Evolutionary conservation across 768 basidiomycete species (phyloP).

Genomic region (Suillus americanus): DNA sequence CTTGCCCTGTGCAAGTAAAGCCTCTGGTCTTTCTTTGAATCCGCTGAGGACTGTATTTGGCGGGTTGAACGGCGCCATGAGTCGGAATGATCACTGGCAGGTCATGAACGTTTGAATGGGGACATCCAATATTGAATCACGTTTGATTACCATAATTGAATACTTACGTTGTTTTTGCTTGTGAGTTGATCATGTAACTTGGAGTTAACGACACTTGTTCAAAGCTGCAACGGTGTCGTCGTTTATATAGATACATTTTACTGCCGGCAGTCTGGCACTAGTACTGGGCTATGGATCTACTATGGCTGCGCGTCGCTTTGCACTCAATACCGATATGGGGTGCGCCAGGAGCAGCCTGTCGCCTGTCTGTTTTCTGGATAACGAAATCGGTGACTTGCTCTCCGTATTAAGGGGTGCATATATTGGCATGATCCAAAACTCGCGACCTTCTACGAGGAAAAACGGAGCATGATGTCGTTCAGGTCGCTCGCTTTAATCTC

Average conservation of each 20-base stretch:
- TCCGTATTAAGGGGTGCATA: background rate
- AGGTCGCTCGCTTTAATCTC: background rate
- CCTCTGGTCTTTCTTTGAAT: conserved; percentile 37
- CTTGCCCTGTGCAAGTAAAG: conserved; percentile 32
- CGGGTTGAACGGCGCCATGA: conserved; percentile 34
- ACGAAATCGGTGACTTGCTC: background rate
- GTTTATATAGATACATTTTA: background rate
- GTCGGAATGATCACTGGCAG: background rate
- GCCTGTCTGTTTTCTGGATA: background rate
- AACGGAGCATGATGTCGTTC: background rate
- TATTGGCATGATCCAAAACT: background rate
- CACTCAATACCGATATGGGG: background rate
- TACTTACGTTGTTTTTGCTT: too few species aligned
- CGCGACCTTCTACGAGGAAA: background rate
- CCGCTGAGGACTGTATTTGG: conserved; percentile 27
- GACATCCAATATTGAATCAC: background rate
- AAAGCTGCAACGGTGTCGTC: background rate
- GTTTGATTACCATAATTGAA: background rate
- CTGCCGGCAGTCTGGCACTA: background rate
- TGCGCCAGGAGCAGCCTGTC: background rate
- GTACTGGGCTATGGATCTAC: background rate
- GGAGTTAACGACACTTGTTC: background rate
- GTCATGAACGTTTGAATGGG: background rate
- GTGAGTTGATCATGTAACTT: background rate
- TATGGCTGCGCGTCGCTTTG: background rate